Percentiles rank a stretch among this genome's conserved stretches.
Conservation (phyloP, 192 early-diverging fungal species). For the Chytriomyces sp. region DNA sequence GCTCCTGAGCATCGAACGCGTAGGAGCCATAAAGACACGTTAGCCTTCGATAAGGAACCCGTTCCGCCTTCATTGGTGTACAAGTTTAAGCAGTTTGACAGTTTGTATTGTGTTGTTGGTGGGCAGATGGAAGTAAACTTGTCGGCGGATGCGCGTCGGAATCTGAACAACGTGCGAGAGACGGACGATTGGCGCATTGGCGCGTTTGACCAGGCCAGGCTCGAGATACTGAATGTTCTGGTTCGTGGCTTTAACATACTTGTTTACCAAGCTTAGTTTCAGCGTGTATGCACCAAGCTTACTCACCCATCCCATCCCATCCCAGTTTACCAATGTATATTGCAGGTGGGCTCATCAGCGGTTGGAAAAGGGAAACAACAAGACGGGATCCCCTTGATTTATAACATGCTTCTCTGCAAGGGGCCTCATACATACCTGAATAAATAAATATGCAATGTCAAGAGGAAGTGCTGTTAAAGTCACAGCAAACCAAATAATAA, state of each 20-base stretch:
- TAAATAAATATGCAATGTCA: too few species aligned
- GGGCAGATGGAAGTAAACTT: slow-evolving; percentile 16
- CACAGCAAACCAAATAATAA: too few species aligned
- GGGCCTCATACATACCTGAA: too few species aligned
- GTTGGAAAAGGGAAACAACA: background rate
- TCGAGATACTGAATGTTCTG: slow-evolving; percentile 3
- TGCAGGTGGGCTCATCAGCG: background rate
- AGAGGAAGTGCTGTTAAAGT: too few species aligned
- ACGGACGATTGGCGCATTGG: background rate
- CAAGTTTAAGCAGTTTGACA: background rate
- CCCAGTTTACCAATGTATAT: slow-evolving; percentile 4
- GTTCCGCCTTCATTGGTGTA: background rate
- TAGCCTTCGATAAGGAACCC: background rate
- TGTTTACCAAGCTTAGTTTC: background rate
- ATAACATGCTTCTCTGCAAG: too few species aligned
- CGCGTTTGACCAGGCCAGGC: background rate
- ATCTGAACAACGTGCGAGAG: background rate
- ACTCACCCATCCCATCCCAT: background rate
- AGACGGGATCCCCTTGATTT: background rate
- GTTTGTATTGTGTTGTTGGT: background rate
- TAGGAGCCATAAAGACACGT: background rate
- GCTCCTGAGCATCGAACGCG: background rate
- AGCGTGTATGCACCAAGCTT: too few species aligned
- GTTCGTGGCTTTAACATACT: background rate
- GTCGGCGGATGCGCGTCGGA: background rate